These are phyloP conservation scores for Globisporangium uncinulatum DNA, from an alignment of 352 stramenopile genomes.

Conservation along the genomic window DNA sequence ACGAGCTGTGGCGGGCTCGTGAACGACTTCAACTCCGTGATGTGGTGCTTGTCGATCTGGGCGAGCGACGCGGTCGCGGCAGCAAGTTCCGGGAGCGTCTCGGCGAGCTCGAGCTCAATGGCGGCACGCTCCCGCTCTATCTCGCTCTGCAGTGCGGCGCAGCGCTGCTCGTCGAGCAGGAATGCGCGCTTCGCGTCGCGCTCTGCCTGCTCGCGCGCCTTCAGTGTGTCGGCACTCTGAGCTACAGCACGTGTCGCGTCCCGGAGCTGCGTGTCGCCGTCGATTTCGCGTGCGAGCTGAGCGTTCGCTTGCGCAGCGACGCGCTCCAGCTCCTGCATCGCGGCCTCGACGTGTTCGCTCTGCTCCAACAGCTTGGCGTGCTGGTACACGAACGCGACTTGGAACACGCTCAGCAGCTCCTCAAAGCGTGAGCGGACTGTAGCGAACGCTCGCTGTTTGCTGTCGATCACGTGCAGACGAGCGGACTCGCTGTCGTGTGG, in stretches of 20 bases:
- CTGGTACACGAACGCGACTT: conserved; percentile 41
- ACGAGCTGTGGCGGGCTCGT: conserved; percentile 65
- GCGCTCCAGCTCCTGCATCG: conserved; percentile 4
- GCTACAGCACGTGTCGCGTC: conserved; percentile 27
- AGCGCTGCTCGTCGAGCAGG: conserved; percentile 51
- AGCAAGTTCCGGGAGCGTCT: conserved; percentile 52
- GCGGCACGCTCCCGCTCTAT: conserved; percentile 48
- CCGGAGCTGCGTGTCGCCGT: conserved; percentile 24
- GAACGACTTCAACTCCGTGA: conserved; percentile 79
- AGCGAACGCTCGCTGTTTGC: conserved; percentile 16
- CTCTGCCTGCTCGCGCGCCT: conserved; percentile 31
- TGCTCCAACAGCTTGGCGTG: conserved; percentile 18
- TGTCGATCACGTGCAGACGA: neutral
- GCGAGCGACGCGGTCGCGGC: conserved; percentile 52
- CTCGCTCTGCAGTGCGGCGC: conserved; percentile 39
- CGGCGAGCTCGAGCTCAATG: conserved; percentile 52
- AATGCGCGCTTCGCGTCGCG: conserved; percentile 38
- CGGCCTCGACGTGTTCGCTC: neutral
- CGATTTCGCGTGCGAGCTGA: conserved; percentile 24
- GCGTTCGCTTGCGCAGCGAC: neutral
- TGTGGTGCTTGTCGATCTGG: conserved; percentile 77
- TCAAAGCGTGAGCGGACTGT: conserved; percentile 33
- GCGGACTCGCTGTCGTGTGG: neutral
- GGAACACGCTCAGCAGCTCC: conserved; percentile 40
- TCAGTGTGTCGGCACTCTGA: conserved; percentile 20